Evolutionary conservation across 176 grass and related monocot genomes (phyloP).

Genomic region (bread wheat (Triticum aestivum)): IWGSC_CS_RefSeq_v2.1 NC_057813.1:457015901-457016400

Average conservation of each 20-base stretch:
- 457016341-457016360: background rate
- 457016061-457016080: background rate
- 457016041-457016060: background rate
- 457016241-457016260: background rate
- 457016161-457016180: background rate
- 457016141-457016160: background rate
- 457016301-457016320: slow-evolving; percentile 18
- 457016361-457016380: too few relatives aligned
- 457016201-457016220: background rate
- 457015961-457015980: background rate
- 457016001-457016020: background rate
- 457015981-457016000: background rate
- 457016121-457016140: background rate
- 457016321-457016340: background rate
- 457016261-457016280: slow-evolving; percentile 5
- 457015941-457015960: background rate
- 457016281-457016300: background rate
- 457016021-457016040: background rate
- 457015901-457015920: background rate
- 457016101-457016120: background rate
- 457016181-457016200: background rate
- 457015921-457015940: background rate
- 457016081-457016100: background rate
- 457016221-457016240: background rate
- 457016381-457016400: too few relatives aligned